Conservation (phyloP, 441 rosid genomes). For the Isatis lusitanica region DNA sequence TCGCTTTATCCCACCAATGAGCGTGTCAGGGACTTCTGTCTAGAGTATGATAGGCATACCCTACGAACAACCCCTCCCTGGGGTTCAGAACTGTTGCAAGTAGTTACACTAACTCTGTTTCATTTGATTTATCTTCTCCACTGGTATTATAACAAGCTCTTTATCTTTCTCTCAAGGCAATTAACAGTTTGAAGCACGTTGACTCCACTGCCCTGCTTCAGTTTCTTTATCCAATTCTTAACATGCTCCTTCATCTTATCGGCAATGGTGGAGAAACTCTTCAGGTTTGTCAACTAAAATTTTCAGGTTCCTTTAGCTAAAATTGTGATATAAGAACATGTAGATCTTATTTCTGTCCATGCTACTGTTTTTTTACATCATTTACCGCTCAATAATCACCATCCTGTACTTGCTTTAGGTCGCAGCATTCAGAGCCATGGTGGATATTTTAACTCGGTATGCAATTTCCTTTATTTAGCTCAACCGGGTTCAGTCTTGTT, state of each 20-base stretch:
- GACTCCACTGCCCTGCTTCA: constrained; percentile 98
- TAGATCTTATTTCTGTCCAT: constrained; percentile 7
- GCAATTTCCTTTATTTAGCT: constrained; percentile 22
- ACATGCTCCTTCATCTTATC: constrained; percentile 98
- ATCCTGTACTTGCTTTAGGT: constrained; percentile 60
- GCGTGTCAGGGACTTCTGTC: constrained; percentile 96
- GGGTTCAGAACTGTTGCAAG: constrained; percentile 99
- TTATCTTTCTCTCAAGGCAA: constrained; percentile 63
- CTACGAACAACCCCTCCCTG: constrained; percentile 97
- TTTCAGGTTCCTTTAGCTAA: constrained; percentile 18
- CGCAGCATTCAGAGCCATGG: constrained; percentile 99
- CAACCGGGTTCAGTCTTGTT: background rate
- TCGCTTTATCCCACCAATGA: constrained; percentile 92
- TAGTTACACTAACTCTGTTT: constrained; percentile 37
- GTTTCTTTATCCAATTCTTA: constrained; percentile 95
- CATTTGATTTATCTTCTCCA: constrained; percentile 6
- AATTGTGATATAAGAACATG: background rate
- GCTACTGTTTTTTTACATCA: constrained; percentile 14
- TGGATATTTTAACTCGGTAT: constrained; percentile 95
- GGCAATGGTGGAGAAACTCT: constrained; percentile 99
- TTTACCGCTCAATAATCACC: constrained; percentile 13
- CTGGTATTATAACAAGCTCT: constrained; percentile 9
- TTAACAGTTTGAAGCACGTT: constrained; percentile 97
- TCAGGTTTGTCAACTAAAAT: constrained; percentile 59
- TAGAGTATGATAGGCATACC: constrained; percentile 98